A percentile compares a stretch with the other conserved stretches of the same genome.
These are phyloP conservation scores for Wickerhamiella azyma DNA, from an alignment of 805 yeast species.

Conservation along the genomic window DNA sequence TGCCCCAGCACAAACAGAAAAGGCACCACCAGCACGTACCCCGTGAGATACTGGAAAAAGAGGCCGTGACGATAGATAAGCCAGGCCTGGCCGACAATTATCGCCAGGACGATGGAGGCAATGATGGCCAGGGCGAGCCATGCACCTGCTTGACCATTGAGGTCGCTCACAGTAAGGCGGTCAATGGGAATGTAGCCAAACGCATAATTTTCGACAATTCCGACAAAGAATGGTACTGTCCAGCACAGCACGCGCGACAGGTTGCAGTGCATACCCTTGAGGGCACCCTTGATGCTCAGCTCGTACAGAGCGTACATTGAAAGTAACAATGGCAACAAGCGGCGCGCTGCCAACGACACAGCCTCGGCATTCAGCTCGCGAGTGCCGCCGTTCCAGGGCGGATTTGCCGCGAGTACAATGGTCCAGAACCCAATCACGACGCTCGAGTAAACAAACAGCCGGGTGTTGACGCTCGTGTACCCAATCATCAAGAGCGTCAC, in stretches of 20 bases:
- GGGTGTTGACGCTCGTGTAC: constrained; percentile 37
- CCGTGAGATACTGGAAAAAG: constrained; percentile 41
- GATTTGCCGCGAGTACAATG: constrained; percentile 67
- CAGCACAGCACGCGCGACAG: constrained; percentile 38
- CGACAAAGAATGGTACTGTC: constrained; percentile 76
- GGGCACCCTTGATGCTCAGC: constrained; percentile 27
- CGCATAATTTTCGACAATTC: constrained; percentile 71
- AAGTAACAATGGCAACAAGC: constrained; percentile 64
- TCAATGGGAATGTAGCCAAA: constrained; percentile 85
- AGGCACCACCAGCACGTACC: constrained; percentile 37
- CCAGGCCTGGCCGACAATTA: constrained; percentile 62
- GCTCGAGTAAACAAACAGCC: constrained; percentile 47
- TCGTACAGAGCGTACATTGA: constrained; percentile 60
- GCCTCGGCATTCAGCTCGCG: constrained; percentile 47
- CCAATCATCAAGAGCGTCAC: constrained; percentile 37
- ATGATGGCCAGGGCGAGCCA: constrained; percentile 46
- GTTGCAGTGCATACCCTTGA: constrained; percentile 19
- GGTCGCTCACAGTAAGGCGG: constrained; percentile 57
- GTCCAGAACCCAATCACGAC: constrained; percentile 73
- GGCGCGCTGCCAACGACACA: constrained; percentile 54
- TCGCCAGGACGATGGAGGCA: constrained; percentile 32
- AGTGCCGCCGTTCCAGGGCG: constrained; percentile 33
- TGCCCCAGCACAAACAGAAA: constrained; percentile 33
- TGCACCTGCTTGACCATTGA: constrained; percentile 67
- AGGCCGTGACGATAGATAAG: constrained; percentile 56